Conservation (phyloP, 768 basidiomycete species). For the Russula sp. region DNA sequence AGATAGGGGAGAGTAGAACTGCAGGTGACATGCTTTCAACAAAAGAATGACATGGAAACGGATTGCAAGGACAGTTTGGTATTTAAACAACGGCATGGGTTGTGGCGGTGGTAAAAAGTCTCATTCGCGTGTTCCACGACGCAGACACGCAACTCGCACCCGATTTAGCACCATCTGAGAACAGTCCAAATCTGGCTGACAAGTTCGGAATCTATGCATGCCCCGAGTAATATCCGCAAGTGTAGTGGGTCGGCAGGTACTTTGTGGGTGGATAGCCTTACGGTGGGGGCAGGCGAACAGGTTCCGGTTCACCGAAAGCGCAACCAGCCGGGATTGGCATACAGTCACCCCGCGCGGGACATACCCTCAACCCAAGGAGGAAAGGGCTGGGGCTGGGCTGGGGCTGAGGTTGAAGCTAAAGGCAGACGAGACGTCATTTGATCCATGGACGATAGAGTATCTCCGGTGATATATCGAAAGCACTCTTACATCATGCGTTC, state of each 20-base stretch:
- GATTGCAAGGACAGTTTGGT: neutral
- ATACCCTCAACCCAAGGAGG: slow-evolving; percentile 12
- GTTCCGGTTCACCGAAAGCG: slow-evolving; percentile 12
- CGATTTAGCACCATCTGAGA: slow-evolving; percentile 2
- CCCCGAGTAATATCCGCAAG: neutral
- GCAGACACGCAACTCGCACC: neutral
- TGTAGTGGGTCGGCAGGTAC: neutral
- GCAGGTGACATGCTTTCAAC: neutral
- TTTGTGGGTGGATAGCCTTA: neutral
- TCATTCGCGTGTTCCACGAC: neutral
- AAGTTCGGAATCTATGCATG: neutral
- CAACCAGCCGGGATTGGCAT: neutral
- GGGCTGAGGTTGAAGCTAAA: neutral
- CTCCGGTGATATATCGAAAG: neutral
- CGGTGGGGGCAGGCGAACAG: slow-evolving; percentile 1
- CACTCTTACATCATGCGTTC: neutral
- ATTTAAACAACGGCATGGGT: slow-evolving; percentile 14
- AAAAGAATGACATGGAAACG: neutral
- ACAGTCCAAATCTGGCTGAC: neutral
- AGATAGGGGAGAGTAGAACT: slow-evolving; percentile 16
- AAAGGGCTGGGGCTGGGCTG: neutral
- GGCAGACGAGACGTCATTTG: slow-evolving; percentile 14
- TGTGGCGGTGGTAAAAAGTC: neutral
- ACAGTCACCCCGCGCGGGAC: neutral
- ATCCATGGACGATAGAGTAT: slow-evolving; percentile 13